Percentiles rank a stretch among this genome's conserved stretches.
Conservation (phyloP, 116 monocot species). For the Dioscorea cayenensis region DNA sequence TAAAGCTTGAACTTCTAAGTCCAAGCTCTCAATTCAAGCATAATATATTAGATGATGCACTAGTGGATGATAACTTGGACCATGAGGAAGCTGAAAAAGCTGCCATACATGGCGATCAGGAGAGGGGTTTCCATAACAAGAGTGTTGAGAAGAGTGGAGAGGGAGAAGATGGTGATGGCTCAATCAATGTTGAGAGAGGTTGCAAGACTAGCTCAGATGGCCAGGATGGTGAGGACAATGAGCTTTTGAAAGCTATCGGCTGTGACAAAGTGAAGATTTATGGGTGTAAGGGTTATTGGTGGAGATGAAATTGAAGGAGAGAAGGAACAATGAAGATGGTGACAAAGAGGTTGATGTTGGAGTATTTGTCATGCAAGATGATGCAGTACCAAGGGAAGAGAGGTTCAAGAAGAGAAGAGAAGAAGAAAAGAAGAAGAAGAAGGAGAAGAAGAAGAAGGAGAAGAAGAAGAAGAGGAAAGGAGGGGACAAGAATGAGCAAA, state of each 20-base stretch:
- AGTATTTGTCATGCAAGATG: slow-evolving; percentile 81
- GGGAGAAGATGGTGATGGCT: slow-evolving; percentile 75
- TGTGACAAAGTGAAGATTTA: slow-evolving; percentile 79
- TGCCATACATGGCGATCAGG: slow-evolving; percentile 85
- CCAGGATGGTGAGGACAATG: slow-evolving; percentile 47
- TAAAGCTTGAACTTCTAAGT: no score
- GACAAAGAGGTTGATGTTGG: slow-evolving; percentile 86
- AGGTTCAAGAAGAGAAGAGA: no score
- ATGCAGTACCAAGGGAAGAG: no score
- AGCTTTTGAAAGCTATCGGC: slow-evolving; percentile 81
- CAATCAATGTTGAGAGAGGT: slow-evolving; percentile 39
- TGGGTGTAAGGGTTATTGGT: slow-evolving; percentile 67
- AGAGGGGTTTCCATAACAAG: slow-evolving; percentile 87
- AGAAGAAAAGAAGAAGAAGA: no score
- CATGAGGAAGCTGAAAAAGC: slow-evolving; percentile 57
- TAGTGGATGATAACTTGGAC: slow-evolving; percentile 82
- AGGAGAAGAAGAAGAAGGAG: no score
- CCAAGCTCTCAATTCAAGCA: slow-evolving; percentile 8
- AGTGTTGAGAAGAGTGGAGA: slow-evolving; percentile 81
- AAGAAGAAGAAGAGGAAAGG: no score
- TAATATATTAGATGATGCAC: slow-evolving; percentile 88
- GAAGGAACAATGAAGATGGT: slow-evolving; percentile 79
- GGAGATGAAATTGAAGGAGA: slow-evolving; percentile 91
- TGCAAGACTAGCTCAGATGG: slow-evolving; percentile 38
- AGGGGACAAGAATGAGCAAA: no score